Evolutionary conservation across 352 stramenopile genomes (phyloP).

Genomic region (Globisporangium alternatum): DNA sequence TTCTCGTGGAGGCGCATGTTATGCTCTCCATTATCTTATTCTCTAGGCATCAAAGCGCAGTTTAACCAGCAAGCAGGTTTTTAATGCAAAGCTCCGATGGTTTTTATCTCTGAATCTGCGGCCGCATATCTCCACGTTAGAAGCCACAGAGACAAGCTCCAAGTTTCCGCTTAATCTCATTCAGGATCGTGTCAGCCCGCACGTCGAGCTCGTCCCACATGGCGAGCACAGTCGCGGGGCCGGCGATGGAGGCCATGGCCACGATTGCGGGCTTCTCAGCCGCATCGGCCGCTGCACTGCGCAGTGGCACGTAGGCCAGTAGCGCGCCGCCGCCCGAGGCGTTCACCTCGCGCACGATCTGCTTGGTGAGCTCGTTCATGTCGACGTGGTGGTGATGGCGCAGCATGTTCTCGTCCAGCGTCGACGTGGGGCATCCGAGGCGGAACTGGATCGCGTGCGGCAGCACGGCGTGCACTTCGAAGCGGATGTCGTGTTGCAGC

Average conservation of each 20-base stretch:
- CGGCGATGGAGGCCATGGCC: slow-evolving; percentile 41
- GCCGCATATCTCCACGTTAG: slow-evolving; percentile 20
- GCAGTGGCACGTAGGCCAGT: slow-evolving; percentile 24
- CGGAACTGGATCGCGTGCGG: slow-evolving; percentile 41
- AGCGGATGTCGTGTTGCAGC: slow-evolving; percentile 46
- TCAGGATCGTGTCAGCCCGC: slow-evolving; percentile 41
- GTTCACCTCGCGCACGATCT: slow-evolving; percentile 63
- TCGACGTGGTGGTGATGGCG: slow-evolving; percentile 73
- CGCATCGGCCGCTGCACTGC: slow-evolving; percentile 11
- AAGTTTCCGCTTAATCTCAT: slow-evolving; percentile 53
- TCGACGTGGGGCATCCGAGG: slow-evolving; percentile 43
- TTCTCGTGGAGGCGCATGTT: background rate
- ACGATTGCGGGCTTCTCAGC: slow-evolving; percentile 27
- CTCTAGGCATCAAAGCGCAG: too few species aligned
- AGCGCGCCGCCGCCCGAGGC: slow-evolving; percentile 44
- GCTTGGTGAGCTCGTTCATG: slow-evolving; percentile 61
- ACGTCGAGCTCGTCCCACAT: slow-evolving; percentile 58
- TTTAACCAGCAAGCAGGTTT: too few species aligned
- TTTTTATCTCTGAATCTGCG: too few species aligned
- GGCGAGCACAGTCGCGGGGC: slow-evolving; percentile 34
- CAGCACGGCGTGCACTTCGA: slow-evolving; percentile 31
- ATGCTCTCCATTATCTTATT: too few species aligned
- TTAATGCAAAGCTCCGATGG: too few species aligned
- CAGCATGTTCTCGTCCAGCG: slow-evolving; percentile 59
- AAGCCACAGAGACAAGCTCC: slow-evolving; percentile 65